These are phyloP conservation scores for Diaporthe citrichinensis DNA, from an alignment of 2,329 filamentous ascomycete genomes.

Conservation along the genomic window DNA sequence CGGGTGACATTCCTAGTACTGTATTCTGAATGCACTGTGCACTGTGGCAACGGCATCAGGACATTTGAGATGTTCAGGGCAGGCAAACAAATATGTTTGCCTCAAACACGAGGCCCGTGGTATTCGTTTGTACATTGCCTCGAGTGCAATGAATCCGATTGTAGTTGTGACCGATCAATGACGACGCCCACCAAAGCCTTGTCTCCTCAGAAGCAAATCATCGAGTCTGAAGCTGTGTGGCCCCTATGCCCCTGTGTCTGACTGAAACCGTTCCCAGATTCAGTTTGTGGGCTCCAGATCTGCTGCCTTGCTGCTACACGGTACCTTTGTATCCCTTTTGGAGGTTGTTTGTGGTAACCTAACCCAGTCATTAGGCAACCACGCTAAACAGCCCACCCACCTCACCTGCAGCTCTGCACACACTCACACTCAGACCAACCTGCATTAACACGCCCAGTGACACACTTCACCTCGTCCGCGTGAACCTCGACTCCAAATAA, in stretches of 20 bases:
- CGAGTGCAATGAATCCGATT: too few species aligned
- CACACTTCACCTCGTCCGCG: neutral
- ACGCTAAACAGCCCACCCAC: slow-evolving; percentile 31
- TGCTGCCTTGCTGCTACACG: neutral
- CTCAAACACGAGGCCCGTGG: neutral
- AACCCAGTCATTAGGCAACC: slow-evolving; percentile 21
- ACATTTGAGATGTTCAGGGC: neutral
- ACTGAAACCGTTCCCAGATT: neutral
- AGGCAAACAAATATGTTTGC: neutral
- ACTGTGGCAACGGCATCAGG: neutral
- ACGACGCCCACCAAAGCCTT: neutral
- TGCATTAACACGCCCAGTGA: neutral
- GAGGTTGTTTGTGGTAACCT: slow-evolving; percentile 8
- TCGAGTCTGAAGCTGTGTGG: neutral
- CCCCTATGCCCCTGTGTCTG: too few species aligned
- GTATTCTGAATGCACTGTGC: neutral
- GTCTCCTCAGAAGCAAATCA: neutral
- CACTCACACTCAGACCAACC: too few species aligned
- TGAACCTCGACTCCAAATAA: neutral
- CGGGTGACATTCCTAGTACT: neutral
- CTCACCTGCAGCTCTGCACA: neutral
- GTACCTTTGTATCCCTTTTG: neutral
- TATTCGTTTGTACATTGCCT: neutral
- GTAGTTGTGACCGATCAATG: too few species aligned
- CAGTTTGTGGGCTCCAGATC: neutral